Evolutionary conservation across 163 green algal species (phyloP), one percentile per base, ranked within the genome.

Genomic region (Chlamydomonas reinhardtii): DNA sequence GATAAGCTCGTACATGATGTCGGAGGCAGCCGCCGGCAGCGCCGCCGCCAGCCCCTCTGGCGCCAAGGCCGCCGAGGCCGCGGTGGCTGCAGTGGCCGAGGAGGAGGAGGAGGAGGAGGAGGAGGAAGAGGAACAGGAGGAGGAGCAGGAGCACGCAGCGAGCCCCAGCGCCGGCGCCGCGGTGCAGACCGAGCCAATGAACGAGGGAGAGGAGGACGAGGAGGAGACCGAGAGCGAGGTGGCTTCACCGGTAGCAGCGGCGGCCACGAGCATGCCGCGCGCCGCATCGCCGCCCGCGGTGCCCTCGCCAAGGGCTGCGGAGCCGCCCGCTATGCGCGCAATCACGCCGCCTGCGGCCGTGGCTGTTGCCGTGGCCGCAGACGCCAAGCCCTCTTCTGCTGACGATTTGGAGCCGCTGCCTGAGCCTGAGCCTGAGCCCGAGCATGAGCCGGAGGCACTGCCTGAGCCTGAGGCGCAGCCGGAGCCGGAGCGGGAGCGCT

Each of bases 221-320:
- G 78, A 69, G 17, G 73, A 66, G 12, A 11, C 27, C 12, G 62
- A 20, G 32, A 43, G 39, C 48, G 69, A 66, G 35, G 39, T 56
- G 56, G 43, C 73, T 25, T n/a, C 61, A 83, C 31, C 48, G 43
- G 52, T 17, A 62, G 43, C 61, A 8, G 34, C 61, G 62, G 76
- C 34, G 35, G 76, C 48, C 48, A 14, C 48, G 48, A 56, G 48
- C 48, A 56, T 56, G 48, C 17, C 34, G n/a, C 56, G 71, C 22
- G n/a, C 73, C 62, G 31, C 59, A 14, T 84, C 74, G 54, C 83
- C 76, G 65, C 71, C 82, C 22, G 8, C 64, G 71, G 68, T 59
- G 27, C 31, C 70, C 59, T n/a, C 54, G 34, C 48, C 22, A 12
- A 4, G n/a, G 35, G 34, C 68, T 32, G 12, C 43, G 25, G 66